Evolutionary conservation across 75 land plant species (phyloP), one percentile per base, ranked within the genome.

Genomic region (Picea glauca): DNA sequence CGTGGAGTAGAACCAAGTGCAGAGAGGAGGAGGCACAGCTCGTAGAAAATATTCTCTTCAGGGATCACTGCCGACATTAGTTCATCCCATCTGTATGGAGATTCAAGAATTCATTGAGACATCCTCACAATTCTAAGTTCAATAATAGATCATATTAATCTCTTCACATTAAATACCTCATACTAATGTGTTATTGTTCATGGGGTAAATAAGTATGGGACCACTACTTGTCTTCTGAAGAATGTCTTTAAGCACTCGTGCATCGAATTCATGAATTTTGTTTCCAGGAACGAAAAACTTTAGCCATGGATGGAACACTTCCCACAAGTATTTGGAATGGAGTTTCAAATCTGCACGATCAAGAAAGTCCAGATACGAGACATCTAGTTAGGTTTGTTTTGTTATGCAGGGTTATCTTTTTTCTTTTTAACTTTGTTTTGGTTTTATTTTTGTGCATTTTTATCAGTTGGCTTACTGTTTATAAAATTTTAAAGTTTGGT

Each of bases 251-350:
- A 95, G 91, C 46, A 95, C 92, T 32, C 62, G 83, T 46, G 76
- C 26, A 23, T 91, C 92, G 59, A 95, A 95, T 0, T 81, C 80
- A 13, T 77, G 78, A 15, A 95, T 93, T 78, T 76, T 85, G 78
- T 80, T 86, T 74, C 77, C 87, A 21, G 96, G 98, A 20, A 95
- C 66, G 32, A 95, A 76, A 35, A 95, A 85, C 72, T 91, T 95
- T 17, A 95, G 82, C 98, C 93, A 91, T 12, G 98, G 98, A 66
- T 91, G 93, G 11, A 93, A 91, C 21, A 93, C 85, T 40, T 93
- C 89, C 98, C 98, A 95, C 21, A 91, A 46, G 0, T 91, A 91
- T 61, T 89, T 79, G 14, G 78, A 76, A 26, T 85, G 68, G 31
- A 94, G 91, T 66, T 86, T 84, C 77, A 80, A 3, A 78, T 93